phyloP scores from a whole-genome alignment of 768 basidiomycete species.

The Kwoniella newhampshirensis region DNA sequence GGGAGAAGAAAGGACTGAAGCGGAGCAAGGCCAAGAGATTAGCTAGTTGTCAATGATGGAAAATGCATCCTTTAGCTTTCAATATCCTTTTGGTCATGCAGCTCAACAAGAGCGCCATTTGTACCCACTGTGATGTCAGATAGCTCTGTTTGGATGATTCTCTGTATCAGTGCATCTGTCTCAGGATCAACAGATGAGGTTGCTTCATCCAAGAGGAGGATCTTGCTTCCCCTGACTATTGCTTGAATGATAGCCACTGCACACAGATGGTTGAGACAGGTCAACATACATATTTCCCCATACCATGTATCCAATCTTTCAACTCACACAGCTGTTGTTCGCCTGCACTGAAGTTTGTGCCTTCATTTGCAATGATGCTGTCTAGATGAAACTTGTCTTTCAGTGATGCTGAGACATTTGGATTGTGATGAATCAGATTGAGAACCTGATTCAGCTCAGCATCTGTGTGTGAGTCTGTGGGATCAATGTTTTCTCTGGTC shows the following conservation, averaged over 20 bases:
- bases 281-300: too few species aligned
- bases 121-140: constrained; percentile 36
- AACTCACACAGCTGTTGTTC: constrained; percentile 61
- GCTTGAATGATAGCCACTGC: constrained; percentile 63
- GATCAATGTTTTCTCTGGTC: constrained; percentile 59
- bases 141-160: constrained; percentile 66
- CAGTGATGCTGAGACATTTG: constrained; percentile 53
- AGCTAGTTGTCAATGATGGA: too few species aligned
- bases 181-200: constrained; percentile 57
- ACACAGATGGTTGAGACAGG: too few species aligned
- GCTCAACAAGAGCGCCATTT: too few species aligned
- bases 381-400: constrained; percentile 68
- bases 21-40: too few species aligned
- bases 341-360: constrained; percentile 67
- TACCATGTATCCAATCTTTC: too few species aligned
- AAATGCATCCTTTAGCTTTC: too few species aligned
- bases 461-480: constrained; percentile 60
- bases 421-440: constrained; percentile 60
- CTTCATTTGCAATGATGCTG: constrained; percentile 65
- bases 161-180: constrained; percentile 64
- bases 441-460: constrained; percentile 65
- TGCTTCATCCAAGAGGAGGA: constrained; percentile 63
- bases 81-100: too few species aligned
- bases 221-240: constrained; percentile 63
- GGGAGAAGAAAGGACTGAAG: too few species aligned